Evolutionary conservation across 495 filamentous ascomycete genomes (phyloP).

Genomic region (Penicillium pancosmium): DNA sequence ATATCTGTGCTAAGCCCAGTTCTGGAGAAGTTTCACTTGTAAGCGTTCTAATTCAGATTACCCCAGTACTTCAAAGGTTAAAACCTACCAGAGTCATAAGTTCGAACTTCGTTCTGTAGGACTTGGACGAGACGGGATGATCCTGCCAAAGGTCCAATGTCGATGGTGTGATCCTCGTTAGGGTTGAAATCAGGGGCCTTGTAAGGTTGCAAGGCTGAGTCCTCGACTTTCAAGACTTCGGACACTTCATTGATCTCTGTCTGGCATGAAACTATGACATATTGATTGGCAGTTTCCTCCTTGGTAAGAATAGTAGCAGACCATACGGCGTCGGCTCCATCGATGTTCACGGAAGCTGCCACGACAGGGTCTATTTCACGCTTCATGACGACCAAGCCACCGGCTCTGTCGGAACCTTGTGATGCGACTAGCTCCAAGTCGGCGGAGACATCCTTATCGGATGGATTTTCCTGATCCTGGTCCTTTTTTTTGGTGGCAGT

Average conservation of each 20-base stretch:
- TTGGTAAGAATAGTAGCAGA: conserved; percentile 29
- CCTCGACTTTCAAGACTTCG: conserved; percentile 38
- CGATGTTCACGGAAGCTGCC: conserved; percentile 56
- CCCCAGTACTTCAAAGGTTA: not conserved
- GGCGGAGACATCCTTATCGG: conserved; percentile 43
- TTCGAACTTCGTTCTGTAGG: conserved; percentile 77
- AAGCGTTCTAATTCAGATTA: not conserved
- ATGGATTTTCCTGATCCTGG: conserved; percentile 18
- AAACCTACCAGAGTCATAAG: conserved; percentile 81
- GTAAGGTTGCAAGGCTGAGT: conserved; percentile 32
- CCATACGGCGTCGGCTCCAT: conserved; percentile 42
- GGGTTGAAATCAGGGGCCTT: conserved; percentile 78
- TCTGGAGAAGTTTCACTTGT: conserved; percentile 50
- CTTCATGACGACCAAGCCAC: conserved; percentile 74
- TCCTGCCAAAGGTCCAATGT: conserved; percentile 74
- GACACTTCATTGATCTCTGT: conserved; percentile 41
- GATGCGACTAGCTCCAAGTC: conserved; percentile 73
- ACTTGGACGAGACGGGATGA: conserved; percentile 82
- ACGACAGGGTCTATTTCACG: conserved; percentile 69
- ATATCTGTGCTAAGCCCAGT: conserved; percentile 82
- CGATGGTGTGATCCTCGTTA: conserved; percentile 79
- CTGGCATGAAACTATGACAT: conserved; percentile 41
- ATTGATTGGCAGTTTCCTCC: conserved; percentile 24
- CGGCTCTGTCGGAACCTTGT: conserved; percentile 68
- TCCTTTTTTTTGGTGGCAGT: conserved; percentile 8